A percentile compares a stretch with the other conserved stretches of the same genome.
Conservation (phyloP, 2,329 filamentous ascomycete genomes). For the Blumeria graminis region DNA sequence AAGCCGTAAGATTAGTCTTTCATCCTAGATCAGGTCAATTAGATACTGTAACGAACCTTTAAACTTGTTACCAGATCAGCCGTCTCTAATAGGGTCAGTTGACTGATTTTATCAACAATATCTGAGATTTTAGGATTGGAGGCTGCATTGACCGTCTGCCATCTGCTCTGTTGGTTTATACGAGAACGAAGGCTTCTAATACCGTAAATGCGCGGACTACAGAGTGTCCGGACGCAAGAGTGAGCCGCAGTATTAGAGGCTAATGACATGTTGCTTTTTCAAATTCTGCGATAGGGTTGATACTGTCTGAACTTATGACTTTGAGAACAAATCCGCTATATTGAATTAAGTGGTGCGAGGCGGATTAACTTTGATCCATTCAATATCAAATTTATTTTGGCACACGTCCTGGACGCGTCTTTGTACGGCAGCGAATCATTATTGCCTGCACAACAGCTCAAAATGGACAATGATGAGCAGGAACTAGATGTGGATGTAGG, state of each 20-base stretch:
- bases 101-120: conserved; percentile 97
- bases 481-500: neutral
- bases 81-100: conserved; percentile 92
- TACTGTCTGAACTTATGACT: too few species aligned
- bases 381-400: neutral
- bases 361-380: conserved; percentile 5
- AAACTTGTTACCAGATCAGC: conserved; percentile 83
- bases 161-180: conserved; percentile 30
- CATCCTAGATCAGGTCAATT: neutral
- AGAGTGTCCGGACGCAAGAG: too few species aligned
- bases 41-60: conserved; percentile 38
- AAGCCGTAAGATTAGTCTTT: conserved; percentile 6
- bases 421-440: neutral
- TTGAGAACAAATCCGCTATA: too few species aligned
- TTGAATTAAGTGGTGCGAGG: too few species aligned
- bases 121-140: conserved; percentile 73
- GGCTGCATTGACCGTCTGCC: conserved; percentile 61
- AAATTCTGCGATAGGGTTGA: conserved; percentile 4
- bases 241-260: conserved; percentile 36
- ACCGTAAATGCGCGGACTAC: conserved; percentile 19
- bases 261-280: conserved; percentile 28
- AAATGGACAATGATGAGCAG: conserved; percentile 29
- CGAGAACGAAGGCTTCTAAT: neutral
- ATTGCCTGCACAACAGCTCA: neutral
- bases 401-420: neutral